Conservation (phyloP, 225 moss, liverwort and hornwort genomes). For the Polytrichum commune region DNA sequence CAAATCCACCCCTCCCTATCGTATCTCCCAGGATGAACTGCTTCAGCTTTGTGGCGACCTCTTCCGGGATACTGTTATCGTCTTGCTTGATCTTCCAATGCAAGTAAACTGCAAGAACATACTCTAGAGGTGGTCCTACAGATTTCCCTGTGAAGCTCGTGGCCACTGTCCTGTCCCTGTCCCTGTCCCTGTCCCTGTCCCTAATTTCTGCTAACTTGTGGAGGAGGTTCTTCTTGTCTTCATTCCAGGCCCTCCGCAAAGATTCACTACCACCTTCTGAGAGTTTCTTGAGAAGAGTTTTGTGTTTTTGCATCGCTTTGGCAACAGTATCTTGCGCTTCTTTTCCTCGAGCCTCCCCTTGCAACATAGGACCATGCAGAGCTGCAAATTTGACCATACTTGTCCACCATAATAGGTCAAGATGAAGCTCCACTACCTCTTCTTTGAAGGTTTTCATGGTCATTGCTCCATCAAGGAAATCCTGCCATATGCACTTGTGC, state of each 20-base stretch:
- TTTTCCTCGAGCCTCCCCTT: slow-evolving; percentile 1
- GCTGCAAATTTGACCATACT: not conserved
- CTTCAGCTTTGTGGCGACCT: too few species aligned
- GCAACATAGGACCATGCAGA: not conserved
- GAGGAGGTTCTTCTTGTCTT: not conserved
- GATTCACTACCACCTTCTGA: not conserved
- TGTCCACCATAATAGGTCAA: slow-evolving; percentile 18
- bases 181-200: too few species aligned
- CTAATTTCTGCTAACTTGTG: not conserved
- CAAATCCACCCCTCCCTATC: too few species aligned
- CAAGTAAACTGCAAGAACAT: too few species aligned
- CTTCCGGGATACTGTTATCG: too few species aligned
- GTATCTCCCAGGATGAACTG: too few species aligned
- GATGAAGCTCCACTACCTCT: slow-evolving; percentile 14
- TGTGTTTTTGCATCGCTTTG: not conserved
- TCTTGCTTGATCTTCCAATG: too few species aligned
- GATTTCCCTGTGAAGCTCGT: too few species aligned
- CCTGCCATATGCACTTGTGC: too few species aligned
- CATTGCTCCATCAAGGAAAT: not conserved
- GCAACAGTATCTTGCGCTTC: not conserved
- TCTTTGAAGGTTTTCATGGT: slow-evolving; percentile 3
- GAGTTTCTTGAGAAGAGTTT: slow-evolving; percentile 5
- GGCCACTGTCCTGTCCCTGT: too few species aligned
- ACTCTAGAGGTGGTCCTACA: too few species aligned
- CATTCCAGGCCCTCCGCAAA: not conserved